Evolutionary conservation across 108 stramenopile species (phyloP).

Genomic region (Parietichytrium sp.): DNA sequence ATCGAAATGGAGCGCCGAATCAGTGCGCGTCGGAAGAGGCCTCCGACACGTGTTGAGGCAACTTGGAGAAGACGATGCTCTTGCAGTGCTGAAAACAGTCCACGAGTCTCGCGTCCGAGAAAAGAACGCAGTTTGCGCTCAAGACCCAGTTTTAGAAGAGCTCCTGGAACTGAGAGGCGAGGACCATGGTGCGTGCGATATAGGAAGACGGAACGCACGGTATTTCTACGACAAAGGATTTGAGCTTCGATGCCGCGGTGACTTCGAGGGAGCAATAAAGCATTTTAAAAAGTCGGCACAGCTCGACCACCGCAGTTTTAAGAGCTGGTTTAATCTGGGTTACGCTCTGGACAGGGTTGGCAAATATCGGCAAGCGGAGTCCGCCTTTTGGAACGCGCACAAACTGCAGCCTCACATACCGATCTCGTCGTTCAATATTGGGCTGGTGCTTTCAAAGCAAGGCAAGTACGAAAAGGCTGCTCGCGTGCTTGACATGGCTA

Average conservation of each 20-base stretch:
- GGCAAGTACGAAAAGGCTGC: background rate
- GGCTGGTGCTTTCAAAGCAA: background rate
- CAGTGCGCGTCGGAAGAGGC: no score
- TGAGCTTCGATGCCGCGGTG: background rate
- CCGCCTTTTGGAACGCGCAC: background rate
- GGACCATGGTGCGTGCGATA: slow-evolving; percentile 32
- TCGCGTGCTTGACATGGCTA: background rate
- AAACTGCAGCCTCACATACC: background rate
- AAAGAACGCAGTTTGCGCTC: background rate
- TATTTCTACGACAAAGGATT: slow-evolving; percentile 4
- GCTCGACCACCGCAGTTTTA: background rate
- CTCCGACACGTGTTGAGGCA: no score
- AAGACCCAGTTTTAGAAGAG: background rate
- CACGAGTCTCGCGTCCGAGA: slow-evolving; percentile 12
- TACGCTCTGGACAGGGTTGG: background rate
- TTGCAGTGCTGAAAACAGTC: no score
- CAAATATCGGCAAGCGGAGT: background rate
- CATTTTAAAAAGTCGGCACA: background rate
- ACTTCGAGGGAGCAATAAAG: background rate
- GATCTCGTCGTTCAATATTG: background rate
- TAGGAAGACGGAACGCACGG: slow-evolving; percentile 5
- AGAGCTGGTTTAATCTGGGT: background rate
- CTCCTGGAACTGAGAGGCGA: slow-evolving; percentile 22
- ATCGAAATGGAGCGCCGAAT: no score
- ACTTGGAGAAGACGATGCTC: no score